Evolutionary conservation across 176 grass and related monocot genomes (phyloP).

Genomic region (Musa acuminata): DNA sequence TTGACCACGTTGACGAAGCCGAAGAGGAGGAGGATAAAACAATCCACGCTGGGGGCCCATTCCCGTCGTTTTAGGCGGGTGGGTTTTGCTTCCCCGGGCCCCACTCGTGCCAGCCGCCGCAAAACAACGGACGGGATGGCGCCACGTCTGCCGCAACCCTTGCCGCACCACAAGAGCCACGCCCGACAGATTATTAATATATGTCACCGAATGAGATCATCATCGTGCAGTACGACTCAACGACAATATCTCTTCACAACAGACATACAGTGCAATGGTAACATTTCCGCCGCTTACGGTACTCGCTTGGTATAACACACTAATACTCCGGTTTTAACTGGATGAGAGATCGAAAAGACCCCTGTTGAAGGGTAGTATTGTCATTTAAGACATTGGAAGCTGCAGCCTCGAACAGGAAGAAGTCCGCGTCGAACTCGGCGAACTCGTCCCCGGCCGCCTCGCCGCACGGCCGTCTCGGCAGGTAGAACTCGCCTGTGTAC

Average conservation of each 20-base stretch:
- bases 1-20: neutral
- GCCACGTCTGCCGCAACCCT: neutral
- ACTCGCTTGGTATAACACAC: neutral
- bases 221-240: neutral
- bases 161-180: neutral
- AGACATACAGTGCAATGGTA: neutral
- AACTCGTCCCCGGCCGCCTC: conserved; percentile 36
- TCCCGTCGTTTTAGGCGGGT: neutral
- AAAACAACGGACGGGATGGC: neutral
- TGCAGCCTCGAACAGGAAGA: conserved; percentile 3
- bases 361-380: neutral
- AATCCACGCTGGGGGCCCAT: neutral
- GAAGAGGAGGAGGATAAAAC: neutral
- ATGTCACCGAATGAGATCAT: neutral
- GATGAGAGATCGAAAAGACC: neutral
- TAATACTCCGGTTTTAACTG: neutral
- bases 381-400: neutral
- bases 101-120: neutral
- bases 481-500: conserved; percentile 33
- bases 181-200: neutral
- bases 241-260: neutral
- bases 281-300: neutral
- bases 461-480: conserved; percentile 25
- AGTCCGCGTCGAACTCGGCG: conserved; percentile 24
- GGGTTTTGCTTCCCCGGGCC: neutral